Percentiles rank a stretch among this genome's conserved stretches.
Conservation (phyloP, 176 grass and related monocot species). For the Raddia guianensis region DNA sequence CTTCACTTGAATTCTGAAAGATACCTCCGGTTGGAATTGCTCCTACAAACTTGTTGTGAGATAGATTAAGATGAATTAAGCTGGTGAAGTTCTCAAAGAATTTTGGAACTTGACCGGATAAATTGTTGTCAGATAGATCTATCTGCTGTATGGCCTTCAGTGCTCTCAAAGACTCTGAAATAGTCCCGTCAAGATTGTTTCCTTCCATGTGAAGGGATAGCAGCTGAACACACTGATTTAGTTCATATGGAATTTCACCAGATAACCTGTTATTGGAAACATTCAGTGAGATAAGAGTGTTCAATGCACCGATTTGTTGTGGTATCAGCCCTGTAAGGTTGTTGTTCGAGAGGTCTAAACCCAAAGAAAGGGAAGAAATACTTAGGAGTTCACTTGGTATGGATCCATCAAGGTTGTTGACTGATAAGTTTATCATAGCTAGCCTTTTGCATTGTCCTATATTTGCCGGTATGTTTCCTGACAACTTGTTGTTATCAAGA, state of each 20-base stretch:
- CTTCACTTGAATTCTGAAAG: constrained; percentile 2
- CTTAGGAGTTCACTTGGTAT: constrained; percentile 13
- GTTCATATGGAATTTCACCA: constrained; percentile 6
- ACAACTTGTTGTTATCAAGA: constrained; percentile 43
- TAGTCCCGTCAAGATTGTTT: constrained; percentile 28
- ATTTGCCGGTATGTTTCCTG: constrained; percentile 46
- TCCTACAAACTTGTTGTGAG: constrained; percentile 39
- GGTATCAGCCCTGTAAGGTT: neutral
- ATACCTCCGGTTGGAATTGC: constrained; percentile 2
- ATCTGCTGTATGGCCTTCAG: neutral
- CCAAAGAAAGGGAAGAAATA: constrained; percentile 3
- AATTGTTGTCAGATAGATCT: constrained; percentile 35
- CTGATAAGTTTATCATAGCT: constrained; percentile 38
- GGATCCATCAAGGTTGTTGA: constrained; percentile 30
- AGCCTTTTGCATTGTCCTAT: constrained; percentile 43
- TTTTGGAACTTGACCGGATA: constrained; percentile 20
- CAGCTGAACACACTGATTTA: neutral
- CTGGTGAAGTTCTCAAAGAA: neutral
- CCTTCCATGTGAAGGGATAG: neutral
- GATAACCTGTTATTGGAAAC: constrained; percentile 41
- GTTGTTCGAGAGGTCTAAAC: constrained; percentile 29
- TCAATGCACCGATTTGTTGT: constrained; percentile 20
- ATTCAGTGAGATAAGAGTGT: neutral
- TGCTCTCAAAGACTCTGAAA: neutral
- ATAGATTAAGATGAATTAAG: constrained; percentile 34